Percentiles rank a stretch among this genome's conserved stretches.
Conservation (phyloP, 2,329 filamentous ascomycete species). For the Cytospora leucostoma region DNA sequence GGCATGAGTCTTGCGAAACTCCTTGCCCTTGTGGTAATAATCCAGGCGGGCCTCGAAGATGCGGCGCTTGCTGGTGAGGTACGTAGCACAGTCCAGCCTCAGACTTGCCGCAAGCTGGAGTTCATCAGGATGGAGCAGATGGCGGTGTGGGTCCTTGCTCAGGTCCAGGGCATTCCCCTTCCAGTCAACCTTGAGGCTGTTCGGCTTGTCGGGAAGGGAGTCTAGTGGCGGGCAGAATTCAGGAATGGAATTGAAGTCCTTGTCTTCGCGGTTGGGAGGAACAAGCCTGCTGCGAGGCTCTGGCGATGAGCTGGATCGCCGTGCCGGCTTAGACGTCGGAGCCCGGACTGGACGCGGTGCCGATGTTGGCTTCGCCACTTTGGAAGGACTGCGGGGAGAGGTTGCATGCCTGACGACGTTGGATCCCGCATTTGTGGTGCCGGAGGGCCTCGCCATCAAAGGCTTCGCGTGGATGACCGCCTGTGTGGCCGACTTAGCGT, state of each 20-base stretch:
- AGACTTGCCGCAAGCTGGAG: conserved; percentile 74
- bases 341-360: conserved; percentile 40
- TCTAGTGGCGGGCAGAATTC: conserved; percentile 72
- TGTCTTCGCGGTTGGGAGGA: conserved; percentile 75
- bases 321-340: conserved; percentile 36
- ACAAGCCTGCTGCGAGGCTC: conserved; percentile 54
- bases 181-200: conserved; percentile 82
- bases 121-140: conserved; percentile 78
- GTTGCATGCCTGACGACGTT: not conserved
- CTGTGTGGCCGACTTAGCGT: conserved; percentile 17
- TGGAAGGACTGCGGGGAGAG: conserved; percentile 20
- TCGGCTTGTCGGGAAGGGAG: conserved; percentile 66
- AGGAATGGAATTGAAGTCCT: conserved; percentile 71
- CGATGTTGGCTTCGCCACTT: conserved; percentile 41
- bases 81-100: conserved; percentile 82
- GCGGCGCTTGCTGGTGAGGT: conserved; percentile 88
- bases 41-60: conserved; percentile 80
- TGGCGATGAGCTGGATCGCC: conserved; percentile 48
- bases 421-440: conserved; percentile 30
- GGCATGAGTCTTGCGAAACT: conserved; percentile 92
- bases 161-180: conserved; percentile 80
- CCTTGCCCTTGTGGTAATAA: conserved; percentile 68
- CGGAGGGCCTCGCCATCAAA: conserved; percentile 11
- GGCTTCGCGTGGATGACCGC: conserved; percentile 48
- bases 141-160: conserved; percentile 66